These are phyloP conservation scores for Coffea humblotiana DNA, from an alignment of 305 asterid species.

Conservation along the genomic window DNA sequence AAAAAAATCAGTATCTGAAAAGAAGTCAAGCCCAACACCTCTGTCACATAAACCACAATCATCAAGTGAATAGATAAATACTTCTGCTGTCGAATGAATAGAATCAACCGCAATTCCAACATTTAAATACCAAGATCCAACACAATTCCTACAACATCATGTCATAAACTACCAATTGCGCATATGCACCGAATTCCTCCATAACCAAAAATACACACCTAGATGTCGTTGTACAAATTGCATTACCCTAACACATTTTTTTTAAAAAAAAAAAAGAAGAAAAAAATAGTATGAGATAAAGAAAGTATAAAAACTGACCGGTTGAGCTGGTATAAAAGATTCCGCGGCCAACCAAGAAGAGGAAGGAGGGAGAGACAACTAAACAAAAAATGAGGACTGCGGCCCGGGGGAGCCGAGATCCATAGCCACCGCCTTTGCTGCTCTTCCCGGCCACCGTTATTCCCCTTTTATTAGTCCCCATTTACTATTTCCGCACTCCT, in stretches of 20 bases:
- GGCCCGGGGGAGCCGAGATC: conserved; percentile 52
- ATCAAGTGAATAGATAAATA: neutral
- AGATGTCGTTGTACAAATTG: neutral
- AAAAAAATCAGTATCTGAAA: neutral
- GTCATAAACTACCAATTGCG: neutral
- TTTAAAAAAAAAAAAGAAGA: too few species aligned
- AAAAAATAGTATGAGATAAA: too few species aligned
- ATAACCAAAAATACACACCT: neutral
- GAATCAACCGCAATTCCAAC: neutral
- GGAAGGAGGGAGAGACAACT: conserved; percentile 37
- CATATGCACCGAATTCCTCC: neutral
- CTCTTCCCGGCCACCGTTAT: conserved; percentile 22
- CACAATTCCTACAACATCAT: neutral
- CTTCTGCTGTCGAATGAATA: neutral
- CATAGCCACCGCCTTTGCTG: conserved; percentile 28
- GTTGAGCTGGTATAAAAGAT: conserved; percentile 35
- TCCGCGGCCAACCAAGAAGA: conserved; percentile 53
- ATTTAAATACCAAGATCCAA: conserved; percentile 4
- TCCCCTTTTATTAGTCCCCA: conserved; percentile 30
- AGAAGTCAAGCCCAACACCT: neutral
- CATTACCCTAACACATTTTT: neutral
- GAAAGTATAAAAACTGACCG: conserved; percentile 37
- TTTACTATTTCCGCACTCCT: neutral
- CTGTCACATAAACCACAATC: neutral
- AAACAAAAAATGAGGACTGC: conserved; percentile 43